phyloP scores from a whole-genome alignment of 225 moss, liverwort and hornwort genomes.

The Physcomitrellopsis africana region DNA sequence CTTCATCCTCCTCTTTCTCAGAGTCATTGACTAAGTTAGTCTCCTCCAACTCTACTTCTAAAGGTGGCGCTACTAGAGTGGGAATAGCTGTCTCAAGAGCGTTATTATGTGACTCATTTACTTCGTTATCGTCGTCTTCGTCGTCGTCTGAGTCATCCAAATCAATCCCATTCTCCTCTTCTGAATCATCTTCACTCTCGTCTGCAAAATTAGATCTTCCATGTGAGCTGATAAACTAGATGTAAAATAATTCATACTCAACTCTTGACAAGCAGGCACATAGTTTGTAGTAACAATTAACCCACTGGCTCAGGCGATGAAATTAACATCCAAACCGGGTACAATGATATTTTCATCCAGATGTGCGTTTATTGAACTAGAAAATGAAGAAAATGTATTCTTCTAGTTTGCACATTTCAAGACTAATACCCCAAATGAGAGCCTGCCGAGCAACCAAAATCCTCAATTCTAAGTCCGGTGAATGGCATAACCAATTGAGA shows the following conservation, averaged over 20 bases:
- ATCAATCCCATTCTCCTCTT: constrained; percentile 53
- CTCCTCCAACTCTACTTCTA: constrained; percentile 87
- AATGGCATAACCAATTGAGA: background rate
- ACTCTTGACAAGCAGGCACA: background rate
- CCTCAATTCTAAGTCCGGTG: background rate
- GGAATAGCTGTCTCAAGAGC: constrained; percentile 26
- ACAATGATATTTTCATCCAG: no score
- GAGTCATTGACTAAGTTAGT: constrained; percentile 33
- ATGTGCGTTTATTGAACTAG: no score
- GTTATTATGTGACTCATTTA: constrained; percentile 37
- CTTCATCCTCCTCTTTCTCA: constrained; percentile 49
- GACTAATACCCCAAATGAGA: background rate
- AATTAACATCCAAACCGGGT: no score
- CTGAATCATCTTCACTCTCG: constrained; percentile 36
- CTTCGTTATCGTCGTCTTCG: constrained; percentile 70
- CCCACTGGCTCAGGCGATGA: no score
- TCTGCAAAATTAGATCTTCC: constrained; percentile 33
- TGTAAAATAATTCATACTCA: constrained; percentile 15
- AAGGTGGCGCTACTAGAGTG: constrained; percentile 55
- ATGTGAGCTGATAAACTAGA: constrained; percentile 4
- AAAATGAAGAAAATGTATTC: background rate
- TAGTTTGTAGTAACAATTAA: background rate
- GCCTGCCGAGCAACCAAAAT: background rate
- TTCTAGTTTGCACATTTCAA: background rate
- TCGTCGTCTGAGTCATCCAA: constrained; percentile 58